phyloP scores from a whole-genome alignment of 2,329 filamentous ascomycete species.

The Cladosporium sp. region DNA sequence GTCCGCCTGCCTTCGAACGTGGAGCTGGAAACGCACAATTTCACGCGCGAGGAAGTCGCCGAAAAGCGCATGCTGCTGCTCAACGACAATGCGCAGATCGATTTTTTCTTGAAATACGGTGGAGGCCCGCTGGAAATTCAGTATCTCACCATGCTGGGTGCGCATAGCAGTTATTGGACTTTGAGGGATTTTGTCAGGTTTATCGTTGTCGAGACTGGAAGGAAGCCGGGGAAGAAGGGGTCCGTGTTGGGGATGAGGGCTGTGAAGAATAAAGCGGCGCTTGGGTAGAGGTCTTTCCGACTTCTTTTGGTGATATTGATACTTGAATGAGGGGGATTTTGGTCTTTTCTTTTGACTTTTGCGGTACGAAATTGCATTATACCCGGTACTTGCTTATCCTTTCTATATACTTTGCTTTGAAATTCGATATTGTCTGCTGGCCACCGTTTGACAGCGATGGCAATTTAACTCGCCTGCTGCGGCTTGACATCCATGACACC shows the following conservation, averaged over 20 bases:
- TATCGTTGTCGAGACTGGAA: slow-evolving; percentile 81
- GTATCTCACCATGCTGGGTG: slow-evolving; percentile 94
- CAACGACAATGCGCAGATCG: slow-evolving; percentile 95
- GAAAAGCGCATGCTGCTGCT: slow-evolving; percentile 83
- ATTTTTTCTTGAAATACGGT: slow-evolving; percentile 80
- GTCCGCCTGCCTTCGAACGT: slow-evolving; percentile 50
- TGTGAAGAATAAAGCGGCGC: slow-evolving; percentile 43
- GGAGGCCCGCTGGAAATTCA: slow-evolving; percentile 89
- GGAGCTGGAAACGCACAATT: slow-evolving; percentile 96
- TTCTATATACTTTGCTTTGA: slow-evolving; percentile 4
- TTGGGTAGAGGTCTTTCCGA: neutral
- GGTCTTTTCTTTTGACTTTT: neutral
- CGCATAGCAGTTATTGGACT: slow-evolving; percentile 92
- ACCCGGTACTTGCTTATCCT: slow-evolving; percentile 1
- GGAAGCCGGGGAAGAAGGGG: slow-evolving; percentile 62
- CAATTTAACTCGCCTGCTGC: slow-evolving; percentile 1
- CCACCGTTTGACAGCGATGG: neutral
- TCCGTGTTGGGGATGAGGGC: slow-evolving; percentile 53
- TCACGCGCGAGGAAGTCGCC: slow-evolving; percentile 84
- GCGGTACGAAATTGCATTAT: slow-evolving; percentile 3
- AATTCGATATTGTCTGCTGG: neutral
- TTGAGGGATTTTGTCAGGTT: slow-evolving; percentile 84
- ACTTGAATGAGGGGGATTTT: neutral
- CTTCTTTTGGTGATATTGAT: neutral
- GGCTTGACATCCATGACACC: slow-evolving; percentile 70